Base-by-base conservation (phyloP, 805 yeast genomes). In the Blastobotrys chiropterorum region DNA sequence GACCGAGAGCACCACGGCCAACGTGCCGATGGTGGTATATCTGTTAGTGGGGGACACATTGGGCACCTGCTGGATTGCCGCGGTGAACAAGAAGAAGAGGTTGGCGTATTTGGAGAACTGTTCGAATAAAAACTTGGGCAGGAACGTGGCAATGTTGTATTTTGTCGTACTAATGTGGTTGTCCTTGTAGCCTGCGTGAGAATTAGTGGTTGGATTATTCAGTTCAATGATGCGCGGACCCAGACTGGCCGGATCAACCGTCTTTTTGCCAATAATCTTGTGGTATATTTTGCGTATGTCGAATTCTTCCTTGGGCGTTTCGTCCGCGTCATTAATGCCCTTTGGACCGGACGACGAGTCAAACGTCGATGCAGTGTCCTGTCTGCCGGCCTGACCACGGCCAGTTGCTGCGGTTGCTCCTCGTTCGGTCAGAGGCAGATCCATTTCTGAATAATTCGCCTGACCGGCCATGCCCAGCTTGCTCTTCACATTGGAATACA, bases 21-120 rank as follows among this genome's bases (percentile, higher is more conserved):
- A 75, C 0, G 99, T 95, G 46, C 95, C 95, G 44, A 94, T 86
- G 0, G 99, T 94, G 2, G 99, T 94, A 64, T 82, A 94, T 68
- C 97, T 72, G 70, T 94, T 94, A 0, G 98, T 94, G 11, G 99
- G 99, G 0, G 97, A 82, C 2, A 94, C 98, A 57, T 84, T 79
- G 2, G 99, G 99, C 11, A 94, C 98, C 67, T 94, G 99, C 72
- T 94, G 99, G 60, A 94, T 92, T 39, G 80, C 76, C 1, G 97
- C 86, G 0, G 99, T 94, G 72, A 88, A 87, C 49, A 94, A 72
- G 67, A 94, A 94, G 71, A 94, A 94, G 67, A 94, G 73, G 65
- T 94, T 94, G 8, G 99, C 97, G 66, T 94, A 95, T 69, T 92
- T 94, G 56, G 97, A 87, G 69, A 94, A 95, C 69, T 94, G 99